Evolutionary conservation across 2,329 filamentous ascomycete species (phyloP).

Genomic region (Alternaria brassicae): DNA sequence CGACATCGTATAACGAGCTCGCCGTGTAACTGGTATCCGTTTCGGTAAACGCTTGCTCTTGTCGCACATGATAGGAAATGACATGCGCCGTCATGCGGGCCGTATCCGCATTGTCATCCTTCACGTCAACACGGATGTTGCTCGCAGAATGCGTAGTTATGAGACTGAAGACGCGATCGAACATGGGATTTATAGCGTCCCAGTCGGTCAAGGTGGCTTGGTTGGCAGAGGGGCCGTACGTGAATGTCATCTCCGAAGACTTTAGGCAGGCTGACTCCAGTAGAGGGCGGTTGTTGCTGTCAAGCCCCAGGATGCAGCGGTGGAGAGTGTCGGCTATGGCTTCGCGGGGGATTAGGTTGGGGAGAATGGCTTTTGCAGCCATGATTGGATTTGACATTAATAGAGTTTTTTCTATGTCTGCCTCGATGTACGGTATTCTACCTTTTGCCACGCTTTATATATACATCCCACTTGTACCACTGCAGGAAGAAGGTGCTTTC

Average conservation of each 20-base stretch:
- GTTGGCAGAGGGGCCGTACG: constrained; percentile 17
- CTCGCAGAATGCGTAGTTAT: constrained; percentile 34
- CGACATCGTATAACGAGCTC: constrained; percentile 29
- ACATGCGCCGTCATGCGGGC: constrained; percentile 30
- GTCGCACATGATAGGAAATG: constrained; percentile 30
- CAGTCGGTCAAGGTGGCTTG: constrained; percentile 21
- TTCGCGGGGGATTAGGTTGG: constrained; percentile 26
- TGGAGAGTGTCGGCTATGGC: constrained; percentile 34
- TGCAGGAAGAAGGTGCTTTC: neutral
- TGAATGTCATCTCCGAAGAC: constrained; percentile 24
- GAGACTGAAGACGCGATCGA: constrained; percentile 23
- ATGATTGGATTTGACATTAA: neutral
- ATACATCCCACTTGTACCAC: neutral
- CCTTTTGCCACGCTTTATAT: neutral
- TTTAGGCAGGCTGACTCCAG: constrained; percentile 32
- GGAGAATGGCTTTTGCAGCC: neutral
- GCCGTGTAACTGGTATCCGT: constrained; percentile 32
- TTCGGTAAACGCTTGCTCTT: constrained; percentile 24
- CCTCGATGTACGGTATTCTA: neutral
- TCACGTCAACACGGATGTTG: constrained; percentile 31
- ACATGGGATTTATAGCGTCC: constrained; percentile 23
- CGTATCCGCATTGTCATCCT: constrained; percentile 18
- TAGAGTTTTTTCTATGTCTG: neutral
- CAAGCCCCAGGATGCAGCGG: constrained; percentile 32
- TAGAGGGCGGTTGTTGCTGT: constrained; percentile 29